Conservation (phyloP, 352 stramenopile genomes). For the Phytophthora litchii region DNA sequence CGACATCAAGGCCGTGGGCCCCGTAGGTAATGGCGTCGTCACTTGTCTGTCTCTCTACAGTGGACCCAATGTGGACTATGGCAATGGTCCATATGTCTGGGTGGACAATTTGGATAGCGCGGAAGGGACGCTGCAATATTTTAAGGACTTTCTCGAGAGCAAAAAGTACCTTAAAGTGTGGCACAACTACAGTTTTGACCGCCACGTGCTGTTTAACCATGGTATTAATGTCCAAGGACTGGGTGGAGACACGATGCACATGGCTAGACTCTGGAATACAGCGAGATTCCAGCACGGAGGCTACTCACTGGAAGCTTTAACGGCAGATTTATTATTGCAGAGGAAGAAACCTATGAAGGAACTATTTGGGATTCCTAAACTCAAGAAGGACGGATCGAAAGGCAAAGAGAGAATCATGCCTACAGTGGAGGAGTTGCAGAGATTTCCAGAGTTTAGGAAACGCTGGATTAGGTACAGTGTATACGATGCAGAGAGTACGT, state of each 20-base stretch:
- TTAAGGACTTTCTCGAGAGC: constrained; percentile 95
- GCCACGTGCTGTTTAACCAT: constrained; percentile 98
- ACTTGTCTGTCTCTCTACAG: constrained; percentile 98
- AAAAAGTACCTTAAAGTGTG: constrained; percentile 93
- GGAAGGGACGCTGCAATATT: constrained; percentile 85
- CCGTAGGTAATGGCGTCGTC: constrained; percentile 97
- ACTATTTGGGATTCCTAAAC: constrained; percentile 94
- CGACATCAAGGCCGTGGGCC: constrained; percentile 93
- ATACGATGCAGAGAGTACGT: constrained; percentile 98
- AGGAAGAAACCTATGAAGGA: constrained; percentile 98
- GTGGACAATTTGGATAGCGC: constrained; percentile 93
- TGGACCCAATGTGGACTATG: constrained; percentile 96
- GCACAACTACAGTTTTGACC: constrained; percentile 99
- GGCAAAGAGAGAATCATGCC: constrained; percentile 88
- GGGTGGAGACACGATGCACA: constrained; percentile 99
- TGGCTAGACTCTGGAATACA: constrained; percentile 94
- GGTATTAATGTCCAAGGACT: constrained; percentile 93
- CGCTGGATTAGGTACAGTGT: constrained; percentile 97
- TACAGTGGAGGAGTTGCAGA: constrained; percentile 82
- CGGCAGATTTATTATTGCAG: constrained; percentile 78
- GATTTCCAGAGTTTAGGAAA: constrained; percentile 83
- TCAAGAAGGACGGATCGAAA: constrained; percentile 95
- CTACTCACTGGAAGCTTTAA: constrained; percentile 97
- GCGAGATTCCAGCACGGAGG: constrained; percentile 83
- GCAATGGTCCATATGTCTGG: constrained; percentile 91